Conservation (phyloP, 805 yeast genomes). For the Candida ovalis region DNA sequence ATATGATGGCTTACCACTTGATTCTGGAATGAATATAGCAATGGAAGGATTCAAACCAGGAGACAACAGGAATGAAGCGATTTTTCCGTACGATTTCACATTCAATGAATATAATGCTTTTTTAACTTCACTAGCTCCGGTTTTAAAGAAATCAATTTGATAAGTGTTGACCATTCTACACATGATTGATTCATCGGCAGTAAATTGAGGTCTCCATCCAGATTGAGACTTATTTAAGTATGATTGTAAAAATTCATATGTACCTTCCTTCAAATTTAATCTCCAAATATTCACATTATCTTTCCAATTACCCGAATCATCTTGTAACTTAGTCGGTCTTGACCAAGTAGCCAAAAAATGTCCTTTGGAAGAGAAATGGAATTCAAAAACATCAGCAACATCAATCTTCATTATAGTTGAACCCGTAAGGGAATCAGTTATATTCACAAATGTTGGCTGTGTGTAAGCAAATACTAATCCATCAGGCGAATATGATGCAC, state of each 20-base stretch:
- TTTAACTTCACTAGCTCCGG: conserved; percentile 35
- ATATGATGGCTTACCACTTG: conserved; percentile 82
- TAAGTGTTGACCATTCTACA: conserved; percentile 49
- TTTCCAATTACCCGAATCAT: conserved; percentile 67
- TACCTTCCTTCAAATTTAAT: conserved; percentile 30
- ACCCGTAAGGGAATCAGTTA: conserved; percentile 55
- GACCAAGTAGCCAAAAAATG: conserved; percentile 84
- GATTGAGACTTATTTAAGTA: conserved; percentile 79
- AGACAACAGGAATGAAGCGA: conserved; percentile 54
- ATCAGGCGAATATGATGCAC: conserved; percentile 61
- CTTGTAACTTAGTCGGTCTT: conserved; percentile 63
- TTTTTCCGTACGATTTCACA: conserved; percentile 47
- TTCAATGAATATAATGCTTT: conserved; percentile 60
- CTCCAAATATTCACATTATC: conserved; percentile 80
- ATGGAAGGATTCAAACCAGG: conserved; percentile 89
- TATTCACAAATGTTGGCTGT: conserved; percentile 55
- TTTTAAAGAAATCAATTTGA: conserved; percentile 67
- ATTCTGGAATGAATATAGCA: conserved; percentile 87
- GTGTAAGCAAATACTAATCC: conserved; percentile 72
- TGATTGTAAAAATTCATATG: conserved; percentile 32
- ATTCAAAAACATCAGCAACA: conserved; percentile 68
- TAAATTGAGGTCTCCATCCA: conserved; percentile 92
- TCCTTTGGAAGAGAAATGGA: conserved; percentile 88
- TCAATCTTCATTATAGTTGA: conserved; percentile 44
- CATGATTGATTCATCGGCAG: conserved; percentile 70